Evolutionary conservation across 805 yeast genomes (phyloP).

Genomic region (Blastobotrys terrestris): DNA sequence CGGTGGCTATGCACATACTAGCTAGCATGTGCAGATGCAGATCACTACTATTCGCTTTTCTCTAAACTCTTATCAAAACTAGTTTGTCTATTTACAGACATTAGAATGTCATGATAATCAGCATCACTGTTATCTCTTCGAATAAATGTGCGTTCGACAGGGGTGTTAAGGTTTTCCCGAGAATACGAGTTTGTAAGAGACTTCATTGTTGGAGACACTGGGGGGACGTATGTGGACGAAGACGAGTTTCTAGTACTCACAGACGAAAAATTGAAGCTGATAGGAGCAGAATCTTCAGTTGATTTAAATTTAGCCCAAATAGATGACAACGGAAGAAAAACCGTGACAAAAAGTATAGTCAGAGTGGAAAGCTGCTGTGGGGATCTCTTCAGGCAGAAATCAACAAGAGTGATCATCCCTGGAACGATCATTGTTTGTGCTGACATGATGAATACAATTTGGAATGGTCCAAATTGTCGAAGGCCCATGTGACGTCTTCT

Average conservation of each 20-base stretch:
- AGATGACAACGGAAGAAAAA: constrained; percentile 75
- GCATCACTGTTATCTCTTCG: not conserved
- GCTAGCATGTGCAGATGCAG: no score
- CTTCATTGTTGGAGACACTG: not conserved
- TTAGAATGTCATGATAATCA: not conserved
- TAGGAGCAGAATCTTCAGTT: constrained; percentile 4
- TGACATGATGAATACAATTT: constrained; percentile 73
- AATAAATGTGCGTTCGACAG: not conserved
- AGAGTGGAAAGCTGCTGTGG: constrained; percentile 32
- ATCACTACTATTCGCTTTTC: no score
- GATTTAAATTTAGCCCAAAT: constrained; percentile 61
- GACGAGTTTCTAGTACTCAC: not conserved
- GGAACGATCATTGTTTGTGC: constrained; percentile 80
- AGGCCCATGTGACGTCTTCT: constrained; percentile 73
- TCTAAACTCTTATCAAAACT: not conserved
- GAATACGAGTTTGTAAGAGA: not conserved
- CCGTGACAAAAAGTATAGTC: constrained; percentile 55
- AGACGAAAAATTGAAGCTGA: not conserved
- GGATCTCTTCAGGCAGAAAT: constrained; percentile 41
- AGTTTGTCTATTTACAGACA: not conserved
- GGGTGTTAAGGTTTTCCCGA: not conserved
- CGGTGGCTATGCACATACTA: no score
- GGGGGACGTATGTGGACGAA: not conserved
- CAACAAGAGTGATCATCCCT: constrained; percentile 55
- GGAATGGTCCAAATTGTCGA: constrained; percentile 76